phyloP scores from a whole-genome alignment of 2,329 filamentous ascomycete species.

The Colletotrichum caudatum region DNA sequence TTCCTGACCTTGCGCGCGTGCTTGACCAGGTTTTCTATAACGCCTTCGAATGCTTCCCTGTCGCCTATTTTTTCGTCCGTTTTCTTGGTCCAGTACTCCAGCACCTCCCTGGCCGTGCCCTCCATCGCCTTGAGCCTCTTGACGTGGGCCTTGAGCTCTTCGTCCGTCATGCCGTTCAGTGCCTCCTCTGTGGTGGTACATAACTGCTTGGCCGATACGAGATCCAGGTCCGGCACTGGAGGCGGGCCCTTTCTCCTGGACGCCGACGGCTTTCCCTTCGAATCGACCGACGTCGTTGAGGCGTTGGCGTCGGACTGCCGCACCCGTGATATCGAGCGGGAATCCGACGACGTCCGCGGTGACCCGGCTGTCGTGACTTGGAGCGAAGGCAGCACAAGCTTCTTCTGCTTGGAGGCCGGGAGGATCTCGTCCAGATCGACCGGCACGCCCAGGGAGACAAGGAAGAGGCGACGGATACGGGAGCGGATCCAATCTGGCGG shows the following conservation, averaged over 20 bases:
- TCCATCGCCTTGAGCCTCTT: slow-evolving; percentile 76
- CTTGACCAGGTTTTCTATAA: slow-evolving; percentile 96
- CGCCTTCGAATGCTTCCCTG: slow-evolving; percentile 92
- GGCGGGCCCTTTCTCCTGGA: slow-evolving; percentile 67
- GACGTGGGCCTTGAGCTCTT: slow-evolving; percentile 80
- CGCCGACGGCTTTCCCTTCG: slow-evolving; percentile 64
- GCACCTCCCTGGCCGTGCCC: slow-evolving; percentile 77
- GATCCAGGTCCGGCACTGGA: slow-evolving; percentile 80
- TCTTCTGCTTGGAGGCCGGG: slow-evolving; percentile 97
- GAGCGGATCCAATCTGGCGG: slow-evolving; percentile 98
- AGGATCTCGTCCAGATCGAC: slow-evolving; percentile 98
- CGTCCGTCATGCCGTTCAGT: slow-evolving; percentile 80
- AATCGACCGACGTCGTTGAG: slow-evolving; percentile 70
- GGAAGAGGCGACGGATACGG: slow-evolving; percentile 91
- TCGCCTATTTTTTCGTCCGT: slow-evolving; percentile 90
- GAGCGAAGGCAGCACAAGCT: slow-evolving; percentile 90
- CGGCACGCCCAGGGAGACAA: slow-evolving; percentile 94
- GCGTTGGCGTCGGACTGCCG: slow-evolving; percentile 63
- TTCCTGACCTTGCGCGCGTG: slow-evolving; percentile 89
- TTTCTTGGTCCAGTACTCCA: slow-evolving; percentile 89
- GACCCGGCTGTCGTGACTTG: slow-evolving; percentile 63
- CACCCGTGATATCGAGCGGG: slow-evolving; percentile 60
- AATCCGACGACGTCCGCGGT: slow-evolving; percentile 67
- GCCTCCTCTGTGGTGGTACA: slow-evolving; percentile 89
- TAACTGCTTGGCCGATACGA: slow-evolving; percentile 80